These are phyloP conservation scores for Tanacetum coccineum DNA, from an alignment of 129 eudicot species.

Conservation along the genomic window DNA sequence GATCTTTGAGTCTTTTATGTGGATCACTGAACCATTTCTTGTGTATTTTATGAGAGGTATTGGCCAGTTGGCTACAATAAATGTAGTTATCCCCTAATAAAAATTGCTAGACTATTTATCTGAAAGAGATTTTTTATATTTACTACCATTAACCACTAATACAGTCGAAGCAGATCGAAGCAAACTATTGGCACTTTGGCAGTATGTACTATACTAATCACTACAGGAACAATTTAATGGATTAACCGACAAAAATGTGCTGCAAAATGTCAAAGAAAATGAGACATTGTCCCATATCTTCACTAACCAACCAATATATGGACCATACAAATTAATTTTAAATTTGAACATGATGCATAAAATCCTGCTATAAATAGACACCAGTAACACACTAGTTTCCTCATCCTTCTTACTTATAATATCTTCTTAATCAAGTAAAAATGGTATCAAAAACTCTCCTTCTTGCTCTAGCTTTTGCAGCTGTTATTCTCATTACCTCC, in stretches of 20 bases:
- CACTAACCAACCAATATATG: conserved; percentile 2
- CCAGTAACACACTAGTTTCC: conserved; percentile 4
- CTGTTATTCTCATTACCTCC: conserved; percentile 29
- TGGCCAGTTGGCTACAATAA: too few relatives aligned
- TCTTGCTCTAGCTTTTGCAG: conserved; percentile 24
- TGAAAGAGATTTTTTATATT: too few relatives aligned
- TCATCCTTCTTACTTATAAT: background rate
- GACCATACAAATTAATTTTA: background rate
- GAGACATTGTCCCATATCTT: background rate
- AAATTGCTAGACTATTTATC: too few relatives aligned
- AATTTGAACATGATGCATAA: background rate
- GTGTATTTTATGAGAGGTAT: too few relatives aligned
- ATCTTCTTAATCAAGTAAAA: background rate
- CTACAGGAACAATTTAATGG: too few relatives aligned
- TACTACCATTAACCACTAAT: too few relatives aligned
- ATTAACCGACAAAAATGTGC: background rate
- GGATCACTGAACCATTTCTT: too few relatives aligned
- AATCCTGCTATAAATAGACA: conserved; percentile 13
- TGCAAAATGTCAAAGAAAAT: conserved; percentile 7
- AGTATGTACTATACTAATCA: too few relatives aligned
- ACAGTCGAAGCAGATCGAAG: too few relatives aligned
- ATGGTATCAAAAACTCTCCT: conserved; percentile 30
- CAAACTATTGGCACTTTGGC: too few relatives aligned
- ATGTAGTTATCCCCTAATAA: too few relatives aligned
- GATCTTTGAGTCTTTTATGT: too few relatives aligned